A percentile compares a stretch with the other conserved stretches of the same genome.
Evolutionary conservation across 129 eudicot genomes (phyloP).

Genomic region (Escallonia rubra): DNA sequence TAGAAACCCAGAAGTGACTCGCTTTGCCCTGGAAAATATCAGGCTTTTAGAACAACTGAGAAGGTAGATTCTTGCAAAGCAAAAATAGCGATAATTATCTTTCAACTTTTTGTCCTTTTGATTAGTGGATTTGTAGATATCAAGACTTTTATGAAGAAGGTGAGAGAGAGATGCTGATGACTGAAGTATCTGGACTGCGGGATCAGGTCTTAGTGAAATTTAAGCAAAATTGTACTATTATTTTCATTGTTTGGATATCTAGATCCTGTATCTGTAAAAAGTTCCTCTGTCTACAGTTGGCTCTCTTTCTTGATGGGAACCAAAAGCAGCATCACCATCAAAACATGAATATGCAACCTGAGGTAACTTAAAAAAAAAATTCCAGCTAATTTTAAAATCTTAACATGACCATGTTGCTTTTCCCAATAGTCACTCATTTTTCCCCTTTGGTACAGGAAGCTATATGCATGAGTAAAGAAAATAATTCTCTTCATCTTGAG

Average conservation of each 20-base stretch:
- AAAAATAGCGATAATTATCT: not conserved
- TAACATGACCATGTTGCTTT: not conserved
- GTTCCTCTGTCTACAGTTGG: slow-evolving; percentile 42
- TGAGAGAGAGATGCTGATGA: slow-evolving; percentile 76
- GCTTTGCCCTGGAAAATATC: slow-evolving; percentile 88
- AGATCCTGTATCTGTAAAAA: slow-evolving; percentile 4
- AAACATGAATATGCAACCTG: slow-evolving; percentile 21
- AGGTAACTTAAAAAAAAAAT: slow-evolving; percentile 12
- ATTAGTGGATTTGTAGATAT: slow-evolving; percentile 33
- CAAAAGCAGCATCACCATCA: slow-evolving; percentile 35
- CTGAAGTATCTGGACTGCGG: slow-evolving; percentile 77
- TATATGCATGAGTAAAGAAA: slow-evolving; percentile 27
- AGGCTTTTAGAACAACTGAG: slow-evolving; percentile 88
- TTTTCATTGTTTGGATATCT: slow-evolving; percentile 10
- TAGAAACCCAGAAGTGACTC: slow-evolving; percentile 94
- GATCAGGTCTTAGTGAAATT: slow-evolving; percentile 50
- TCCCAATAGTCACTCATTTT: slow-evolving; percentile 5
- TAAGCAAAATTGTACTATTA: not conserved
- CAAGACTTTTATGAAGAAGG: slow-evolving; percentile 96
- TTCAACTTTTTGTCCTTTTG: not conserved
- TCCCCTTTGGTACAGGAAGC: slow-evolving; percentile 45
- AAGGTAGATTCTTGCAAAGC: slow-evolving; percentile 30
- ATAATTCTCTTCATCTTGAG: slow-evolving; percentile 51
- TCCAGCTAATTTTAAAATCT: not conserved
- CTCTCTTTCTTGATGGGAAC: slow-evolving; percentile 49